Conservation (phyloP, 1,284 basidiomycete species). For the Abortiporus biennis region DNA sequence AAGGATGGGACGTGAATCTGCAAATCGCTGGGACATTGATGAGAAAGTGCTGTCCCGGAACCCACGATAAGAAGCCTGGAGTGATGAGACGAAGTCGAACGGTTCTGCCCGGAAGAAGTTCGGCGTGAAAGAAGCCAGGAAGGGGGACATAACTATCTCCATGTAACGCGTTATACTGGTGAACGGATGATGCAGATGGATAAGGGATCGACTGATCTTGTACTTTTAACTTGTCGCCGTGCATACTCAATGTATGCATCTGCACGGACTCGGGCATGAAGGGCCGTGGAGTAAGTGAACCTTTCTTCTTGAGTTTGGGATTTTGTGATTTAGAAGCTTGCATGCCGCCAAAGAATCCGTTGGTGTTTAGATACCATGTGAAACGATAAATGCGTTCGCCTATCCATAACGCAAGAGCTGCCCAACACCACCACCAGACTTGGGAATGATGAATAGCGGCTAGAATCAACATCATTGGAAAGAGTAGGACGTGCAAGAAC, state of each 20-base stretch:
- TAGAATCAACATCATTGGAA: slow-evolving; percentile 55
- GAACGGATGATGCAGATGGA: slow-evolving; percentile 3
- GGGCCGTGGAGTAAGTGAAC: too few relatives aligned
- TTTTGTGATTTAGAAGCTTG: neutral
- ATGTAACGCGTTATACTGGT: slow-evolving; percentile 6
- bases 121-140: slow-evolving; percentile 69
- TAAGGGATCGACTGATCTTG: neutral
- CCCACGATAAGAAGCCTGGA: slow-evolving; percentile 59
- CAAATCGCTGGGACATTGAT: slow-evolving; percentile 70
- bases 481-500: slow-evolving; percentile 60
- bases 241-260: neutral
- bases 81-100: slow-evolving; percentile 69
- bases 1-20: slow-evolving; percentile 71
- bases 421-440: slow-evolving; percentile 66
- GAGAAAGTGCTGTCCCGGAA: slow-evolving; percentile 77
- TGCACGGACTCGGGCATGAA: neutral
- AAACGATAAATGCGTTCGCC: slow-evolving; percentile 60
- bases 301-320: neutral
- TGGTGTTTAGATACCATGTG: slow-evolving; percentile 58
- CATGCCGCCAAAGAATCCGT: slow-evolving; percentile 40
- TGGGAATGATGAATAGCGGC: slow-evolving; percentile 68
- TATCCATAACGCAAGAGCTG: slow-evolving; percentile 59
- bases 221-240: neutral
- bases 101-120: slow-evolving; percentile 74
- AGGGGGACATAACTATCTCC: slow-evolving; percentile 40